Percentiles rank a stretch among this genome's conserved stretches.
Evolutionary conservation across 2,329 filamentous ascomycete species (phyloP).

Genomic region (Pestalotiopsis sp.): DNA sequence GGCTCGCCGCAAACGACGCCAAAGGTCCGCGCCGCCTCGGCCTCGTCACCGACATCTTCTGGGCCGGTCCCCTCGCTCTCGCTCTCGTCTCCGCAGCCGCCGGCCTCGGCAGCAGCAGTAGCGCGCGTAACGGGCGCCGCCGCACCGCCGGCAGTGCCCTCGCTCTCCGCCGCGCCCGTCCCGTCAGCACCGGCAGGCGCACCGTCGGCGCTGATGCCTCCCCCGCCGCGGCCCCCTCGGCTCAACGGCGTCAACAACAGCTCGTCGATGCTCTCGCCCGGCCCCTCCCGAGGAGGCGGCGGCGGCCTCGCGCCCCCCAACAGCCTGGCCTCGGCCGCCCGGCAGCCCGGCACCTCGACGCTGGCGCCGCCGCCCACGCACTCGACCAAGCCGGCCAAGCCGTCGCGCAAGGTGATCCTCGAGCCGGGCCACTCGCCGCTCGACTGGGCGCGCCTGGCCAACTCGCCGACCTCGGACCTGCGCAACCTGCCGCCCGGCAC

Average conservation of each 20-base stretch:
- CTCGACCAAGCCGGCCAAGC: constrained; percentile 53
- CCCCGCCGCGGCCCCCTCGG: constrained; percentile 26
- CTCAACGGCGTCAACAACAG: constrained; percentile 23
- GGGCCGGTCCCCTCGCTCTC: constrained; percentile 48
- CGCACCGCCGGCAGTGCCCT: constrained; percentile 16
- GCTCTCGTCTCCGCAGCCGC: constrained; percentile 36
- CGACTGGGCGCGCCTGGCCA: constrained; percentile 86
- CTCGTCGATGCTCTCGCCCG: constrained; percentile 13
- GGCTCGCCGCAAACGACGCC: constrained; percentile 50
- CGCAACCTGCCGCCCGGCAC: constrained; percentile 59
- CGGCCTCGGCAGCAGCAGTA: constrained; percentile 28
- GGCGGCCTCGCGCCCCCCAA: constrained; percentile 34
- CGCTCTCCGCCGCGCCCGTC: constrained; percentile 17
- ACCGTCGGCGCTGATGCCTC: constrained; percentile 18
- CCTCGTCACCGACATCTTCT: constrained; percentile 13
- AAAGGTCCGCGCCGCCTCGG: constrained; percentile 42
- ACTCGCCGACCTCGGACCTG: constrained; percentile 64
- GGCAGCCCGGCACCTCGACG: constrained; percentile 34
- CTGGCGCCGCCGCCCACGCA: constrained; percentile 61
- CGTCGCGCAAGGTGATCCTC: constrained; percentile 74
- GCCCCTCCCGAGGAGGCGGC: constrained; percentile 18
- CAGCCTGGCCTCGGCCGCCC: constrained; percentile 39
- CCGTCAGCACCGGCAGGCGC: neutral
- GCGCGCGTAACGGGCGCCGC: constrained; percentile 21
- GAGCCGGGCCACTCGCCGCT: constrained; percentile 92